These are phyloP conservation scores for Vigna trinervia DNA, from an alignment of 306 rosid genomes.

Conservation along the genomic window DNA sequence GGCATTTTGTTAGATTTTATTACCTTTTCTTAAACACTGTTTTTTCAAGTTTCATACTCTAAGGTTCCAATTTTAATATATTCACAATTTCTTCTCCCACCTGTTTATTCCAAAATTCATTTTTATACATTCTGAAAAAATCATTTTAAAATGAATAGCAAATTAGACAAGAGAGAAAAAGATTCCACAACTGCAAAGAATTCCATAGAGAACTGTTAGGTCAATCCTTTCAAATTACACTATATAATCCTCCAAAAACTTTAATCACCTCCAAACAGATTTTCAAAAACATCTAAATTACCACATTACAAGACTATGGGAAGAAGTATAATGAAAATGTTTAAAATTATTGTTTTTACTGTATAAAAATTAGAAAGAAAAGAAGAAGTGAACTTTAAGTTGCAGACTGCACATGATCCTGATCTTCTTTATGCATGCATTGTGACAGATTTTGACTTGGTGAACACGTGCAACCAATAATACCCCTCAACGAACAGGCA, in stretches of 20 bases:
- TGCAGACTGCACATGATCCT: neutral
- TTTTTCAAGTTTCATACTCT: no score
- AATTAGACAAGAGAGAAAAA: no score
- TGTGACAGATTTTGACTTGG: neutral
- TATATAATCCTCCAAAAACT: neutral
- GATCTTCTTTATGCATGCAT: neutral
- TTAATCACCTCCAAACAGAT: neutral
- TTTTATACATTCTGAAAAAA: no score
- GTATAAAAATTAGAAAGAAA: neutral
- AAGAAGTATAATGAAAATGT: neutral
- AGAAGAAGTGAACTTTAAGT: neutral
- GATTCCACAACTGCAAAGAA: neutral
- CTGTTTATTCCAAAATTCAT: no score
- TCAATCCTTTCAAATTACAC: neutral
- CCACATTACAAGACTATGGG: neutral
- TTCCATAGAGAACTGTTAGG: neutral
- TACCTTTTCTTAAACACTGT: no score
- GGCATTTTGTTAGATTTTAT: no score
- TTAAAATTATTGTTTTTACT: neutral
- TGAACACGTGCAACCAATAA: constrained; percentile 14
- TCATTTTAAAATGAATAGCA: no score
- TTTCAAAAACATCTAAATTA: neutral
- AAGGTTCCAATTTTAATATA: no score
- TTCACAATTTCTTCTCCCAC: no score
- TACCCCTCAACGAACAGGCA: neutral